Evolutionary conservation across 2,329 filamentous ascomycete species (phyloP), one percentile per base, ranked within the genome.

Genomic region (Penicillium paneum): DNA sequence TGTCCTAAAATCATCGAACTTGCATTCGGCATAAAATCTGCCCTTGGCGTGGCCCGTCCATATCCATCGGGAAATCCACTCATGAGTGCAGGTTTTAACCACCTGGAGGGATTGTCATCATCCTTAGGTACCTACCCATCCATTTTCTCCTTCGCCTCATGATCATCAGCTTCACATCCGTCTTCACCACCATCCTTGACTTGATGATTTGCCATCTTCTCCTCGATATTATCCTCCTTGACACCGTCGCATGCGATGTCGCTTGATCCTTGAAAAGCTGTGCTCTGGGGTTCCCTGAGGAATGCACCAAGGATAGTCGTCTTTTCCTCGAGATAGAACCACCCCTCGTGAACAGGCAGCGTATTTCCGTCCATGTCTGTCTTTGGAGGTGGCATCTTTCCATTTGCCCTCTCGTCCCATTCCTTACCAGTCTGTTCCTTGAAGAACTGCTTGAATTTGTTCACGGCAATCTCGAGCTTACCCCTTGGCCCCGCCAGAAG

Each of bases 401-500:
- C 59, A 34, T 62, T 51, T 12, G 57, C 52, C 26, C 66, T 63
- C 5, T 84, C 72, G n/a, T 81, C 75, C 87, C 86, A 90, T 1
- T 74, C 66, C 10, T 84, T 73, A 0, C 82, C 81, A 0, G 84
- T 84, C 67, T 83, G 83, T 8, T 74, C 71, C 11, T 67, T 68
- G 66, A 90, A 90, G 60, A 86, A 84, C 0, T 69, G 60, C 55
- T 75, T 76, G 66, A 89, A 89, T 0, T 73, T 70, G 0, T 59
- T 58, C 54, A 83, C 76, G 26, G 84, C 82, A 2, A 62, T 44
- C 2, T 69, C 63, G 13, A 70, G 64, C 4, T 57, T 66, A 49
- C 69, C 72, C 19, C 67, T 69, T 1, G 62, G 53, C 0, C 70
- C 69, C 3, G 68, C 67, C 10, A 76, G 61, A 11, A 72, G 65